Base-by-base conservation (phyloP, 2,329 filamentous ascomycete species). In the Stemphylium lycopersici region DNA sequence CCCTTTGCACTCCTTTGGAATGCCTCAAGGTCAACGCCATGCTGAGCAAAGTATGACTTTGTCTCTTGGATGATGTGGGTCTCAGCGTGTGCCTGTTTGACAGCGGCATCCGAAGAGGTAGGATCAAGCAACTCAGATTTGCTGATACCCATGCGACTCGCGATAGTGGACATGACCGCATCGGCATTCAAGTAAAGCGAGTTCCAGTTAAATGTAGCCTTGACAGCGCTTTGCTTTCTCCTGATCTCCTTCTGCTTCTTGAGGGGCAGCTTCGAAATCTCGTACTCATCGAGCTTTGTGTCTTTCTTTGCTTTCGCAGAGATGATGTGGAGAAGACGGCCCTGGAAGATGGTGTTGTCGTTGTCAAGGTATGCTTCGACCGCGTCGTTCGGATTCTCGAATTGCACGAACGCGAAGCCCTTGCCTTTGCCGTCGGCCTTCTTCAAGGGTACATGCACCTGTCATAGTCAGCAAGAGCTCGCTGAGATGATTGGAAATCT, bases 131-230 rank as follows among this genome's bases (percentile, higher is more conserved):
- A 78, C 67, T 96, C 92, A 10, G 91, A 88, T 79, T 99, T 99
- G 50, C 90, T 89, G 52, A 99, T 85, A 41, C 93, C 93, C 52
- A 99, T 82, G 48, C 93, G 89, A 70, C 88, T 86, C 42, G 95
- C 91, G 57, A 96, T 86, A 5, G 93, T 96, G 43, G 90, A 87
- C 77, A 97, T 93, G 47, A 99, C 92, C 45, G 95, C 91, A 79
- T 99, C 93, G 36, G 82, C 74, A 79, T 90, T 97, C 90, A 99
- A 96, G 76, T 95, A 99, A n/a, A 99, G 81, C n/a, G 93, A 93
- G 79, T 99, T 99, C 95, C 95, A 99, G 73, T 93, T 96, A 78
- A 98, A 98, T 1, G 85, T 87, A 43, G 84, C 86, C 26, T 87
- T 88, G 7, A 90, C 83, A 18, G 93, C 90, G 67, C 93, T 89